Evolutionary conservation across 306 rosid species (phyloP), one percentile per base, ranked within the genome.

Genomic region (Alnus glutinosa): DNA sequence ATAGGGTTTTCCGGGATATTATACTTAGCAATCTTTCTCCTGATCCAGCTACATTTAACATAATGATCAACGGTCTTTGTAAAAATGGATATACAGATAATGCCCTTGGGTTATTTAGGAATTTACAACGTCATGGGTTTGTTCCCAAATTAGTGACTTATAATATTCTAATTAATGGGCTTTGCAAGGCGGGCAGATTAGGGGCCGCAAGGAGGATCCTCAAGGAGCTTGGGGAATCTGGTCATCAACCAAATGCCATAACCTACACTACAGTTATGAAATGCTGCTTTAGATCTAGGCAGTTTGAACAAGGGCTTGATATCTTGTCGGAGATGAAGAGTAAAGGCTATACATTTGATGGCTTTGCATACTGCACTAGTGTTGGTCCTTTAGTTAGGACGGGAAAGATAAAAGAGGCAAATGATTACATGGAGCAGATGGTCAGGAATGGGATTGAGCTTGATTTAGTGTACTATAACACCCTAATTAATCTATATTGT

Each of bases 191-290:
- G 1, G 70, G 74, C 54, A 81, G 92, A 76, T 67, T 82, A 79
- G 50, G 66, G 61, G 86, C 83, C 18, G 97, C 91, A 8, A 83
- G 75, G 73, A 82, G 51, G 37, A 64, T 90, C 28, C 85, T 92
- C 14, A 82, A 46, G 59, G 94, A 94, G 83, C 87, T 89, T 75
- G 80, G 79, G 18, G 93, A 90, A 70, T 74, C 81, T 0, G 92
- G 94, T 10, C 74, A 30, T 32, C 83, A 85, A 49, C 97, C 94
- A 44, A 74, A 88, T 79, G 85, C 85, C 23, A 74, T 94, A 80
- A 92, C 97, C 42, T 92, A 88, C 77, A 90, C 92, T 10, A 87
- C 89, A 2, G 88, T 94, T 46, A 82, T 90, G 91, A 88, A 88
- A 76, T 79, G 90, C 72, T 92, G 91, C 88, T 92, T 92, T 82